Evolutionary conservation across 2,329 filamentous ascomycete species (phyloP), one percentile per base, ranked within the genome.

Genomic region (Alternaria angustiovoidea): DNA sequence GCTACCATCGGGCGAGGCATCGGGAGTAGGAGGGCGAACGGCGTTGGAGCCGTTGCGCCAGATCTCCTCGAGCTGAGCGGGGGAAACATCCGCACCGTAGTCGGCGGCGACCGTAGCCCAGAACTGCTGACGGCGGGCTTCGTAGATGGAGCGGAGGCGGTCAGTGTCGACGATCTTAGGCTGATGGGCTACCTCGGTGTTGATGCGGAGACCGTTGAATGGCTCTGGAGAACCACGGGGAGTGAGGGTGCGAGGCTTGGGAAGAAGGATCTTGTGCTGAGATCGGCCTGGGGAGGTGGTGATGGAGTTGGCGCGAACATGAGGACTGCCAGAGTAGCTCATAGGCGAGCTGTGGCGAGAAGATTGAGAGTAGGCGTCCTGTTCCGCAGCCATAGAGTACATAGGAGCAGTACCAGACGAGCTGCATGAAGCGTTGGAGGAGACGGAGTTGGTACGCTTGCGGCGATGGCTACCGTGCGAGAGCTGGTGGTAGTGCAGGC

Each of bases 401-500:
- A 62, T 77, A 57, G 77, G 67, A 61, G 72, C 75, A 58, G 69
- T 67, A 57, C 72, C 69, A 66, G 72, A 63, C 65, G 76, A 73
- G 72, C 79, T 62, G 55, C 76, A 79, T 32, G 82, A 82, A 36
- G 79, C 80, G 22, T 78, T 75, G 39, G 87, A 88, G n/a, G 87
- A 88, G 38, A 89, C 84, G 16, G 91, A 94, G 26, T 87, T 86
- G 61, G 88, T 89, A 61, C 91, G 87, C 84, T 92, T 92, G 76
- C 91, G 90, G 71, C 91, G 89, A 81, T 91, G 92, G 82, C 87
- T 92, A 59, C 91, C 91, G 76, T 93, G 91, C 65, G 90, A 93
- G 64, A 95, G 86, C 75, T 95, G 92, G 74, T 96, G 92, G 76
- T 92, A 94, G 80, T 95, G 92, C 64, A 96, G 86, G 64, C 92